Base-by-base conservation (phyloP, 176 grass and related monocot genomes). In the Zea luxurians region DNA sequence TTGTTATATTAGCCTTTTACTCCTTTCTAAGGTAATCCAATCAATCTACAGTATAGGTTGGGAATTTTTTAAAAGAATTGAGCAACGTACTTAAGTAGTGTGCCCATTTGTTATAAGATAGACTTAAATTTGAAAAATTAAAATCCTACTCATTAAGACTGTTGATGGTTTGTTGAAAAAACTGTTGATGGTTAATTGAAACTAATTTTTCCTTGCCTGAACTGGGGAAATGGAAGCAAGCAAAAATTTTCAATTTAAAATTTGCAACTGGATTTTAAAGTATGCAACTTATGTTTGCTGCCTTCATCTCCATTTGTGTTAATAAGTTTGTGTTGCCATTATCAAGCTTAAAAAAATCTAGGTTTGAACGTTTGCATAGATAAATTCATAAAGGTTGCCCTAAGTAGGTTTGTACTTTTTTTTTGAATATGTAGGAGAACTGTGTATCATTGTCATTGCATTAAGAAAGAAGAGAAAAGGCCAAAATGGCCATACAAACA, bases 401-500 rank as follows among this genome's bases (percentile, higher is more conserved):
- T 74, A 78, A 52, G 75, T 65, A 9, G 45, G 60, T 72, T 78
- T 87, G 75, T 86, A 27, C 27, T 27, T 27, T 27, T 27, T 27
- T 27, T 27, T 27, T 27, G 27, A 27, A 27, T 27, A 27, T 1
- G 27, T 27, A 27, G n/a, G n/a, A n/a, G 27, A 27, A 27, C 27
- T 27, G 27, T 27, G 27, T 27, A 27, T 27, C 27, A 27, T 27
- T 27, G 27, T 27, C 27, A 27, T 27, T 27, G 27, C 27, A 27
- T 27, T 27, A 27, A 27, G 27, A 27, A 27, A 27, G 27, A 27
- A 27, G 27, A 27, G 27, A 27, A 27, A 27, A 27, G 27, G 27
- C 27, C 1, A 27, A 27, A 27, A 27, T 27, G 27, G 27, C 27
- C 27, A 27, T 27, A 27, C 27, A 27, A 27, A 27, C 27, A 27